These are phyloP conservation scores for Lodderomyces beijingensis DNA, from an alignment of 1,139 yeast species.

Conservation along the genomic window DNA sequence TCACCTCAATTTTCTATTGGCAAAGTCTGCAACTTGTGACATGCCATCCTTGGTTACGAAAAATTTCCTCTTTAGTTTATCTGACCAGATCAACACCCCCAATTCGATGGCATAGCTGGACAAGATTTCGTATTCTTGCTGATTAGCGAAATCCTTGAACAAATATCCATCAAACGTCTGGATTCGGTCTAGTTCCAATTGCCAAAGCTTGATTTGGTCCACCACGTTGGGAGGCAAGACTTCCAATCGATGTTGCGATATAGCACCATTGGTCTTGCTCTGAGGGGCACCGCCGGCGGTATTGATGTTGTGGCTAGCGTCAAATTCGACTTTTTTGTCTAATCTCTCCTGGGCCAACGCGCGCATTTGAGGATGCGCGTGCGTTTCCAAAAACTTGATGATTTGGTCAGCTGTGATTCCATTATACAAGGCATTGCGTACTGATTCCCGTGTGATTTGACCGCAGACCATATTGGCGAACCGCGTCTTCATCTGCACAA, in stretches of 20 bases:
- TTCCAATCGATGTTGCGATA: slow-evolving; percentile 45
- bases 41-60: slow-evolving; percentile 84
- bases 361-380: slow-evolving; percentile 93
- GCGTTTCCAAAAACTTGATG: slow-evolving; percentile 80
- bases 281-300: slow-evolving; percentile 45
- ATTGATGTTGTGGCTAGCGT: slow-evolving; percentile 52
- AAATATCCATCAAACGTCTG: slow-evolving; percentile 84
- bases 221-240: slow-evolving; percentile 91
- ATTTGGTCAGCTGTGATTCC: slow-evolving; percentile 97
- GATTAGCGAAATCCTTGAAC: slow-evolving; percentile 78
- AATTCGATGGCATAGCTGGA: slow-evolving; percentile 81
- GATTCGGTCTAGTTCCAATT: slow-evolving; percentile 88
- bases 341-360: slow-evolving; percentile 62
- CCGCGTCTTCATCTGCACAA: slow-evolving; percentile 78
- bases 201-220: slow-evolving; percentile 95
- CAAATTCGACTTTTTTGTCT: slow-evolving; percentile 64
- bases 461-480: slow-evolving; percentile 94
- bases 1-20: slow-evolving; percentile 52
- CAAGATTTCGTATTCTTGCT: slow-evolving; percentile 70
- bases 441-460: slow-evolving; percentile 86
- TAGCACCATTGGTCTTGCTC: slow-evolving; percentile 19
- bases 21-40: slow-evolving; percentile 80
- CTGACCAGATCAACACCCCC: slow-evolving; percentile 86
- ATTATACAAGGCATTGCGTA: slow-evolving; percentile 73
- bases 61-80: slow-evolving; percentile 67